phyloP scores from a whole-genome alignment of 164 flowering plant species.

The Magnolia changhungtana region DNA sequence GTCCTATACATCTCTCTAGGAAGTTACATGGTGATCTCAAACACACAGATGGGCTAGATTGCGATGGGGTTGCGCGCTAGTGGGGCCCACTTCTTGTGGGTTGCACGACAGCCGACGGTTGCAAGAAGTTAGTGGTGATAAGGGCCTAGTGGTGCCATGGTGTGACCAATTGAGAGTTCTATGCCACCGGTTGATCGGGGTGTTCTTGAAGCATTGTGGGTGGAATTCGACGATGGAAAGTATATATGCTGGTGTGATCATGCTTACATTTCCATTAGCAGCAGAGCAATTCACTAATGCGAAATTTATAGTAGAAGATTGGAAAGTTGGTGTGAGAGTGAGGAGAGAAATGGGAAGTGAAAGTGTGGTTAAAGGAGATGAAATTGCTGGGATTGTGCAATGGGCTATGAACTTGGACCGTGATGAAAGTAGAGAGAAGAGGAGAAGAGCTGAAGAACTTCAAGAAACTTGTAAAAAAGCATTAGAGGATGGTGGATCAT shows the following conservation, averaged over 20 bases:
- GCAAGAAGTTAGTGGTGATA: constrained; percentile 27
- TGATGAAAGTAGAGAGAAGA: constrained; percentile 6
- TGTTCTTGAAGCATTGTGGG: constrained; percentile 69
- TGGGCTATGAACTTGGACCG: constrained; percentile 5
- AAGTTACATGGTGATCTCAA: neutral
- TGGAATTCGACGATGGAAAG: constrained; percentile 61
- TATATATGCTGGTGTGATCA: constrained; percentile 44
- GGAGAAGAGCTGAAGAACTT: neutral
- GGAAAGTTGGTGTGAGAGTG: neutral
- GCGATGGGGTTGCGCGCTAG: neutral
- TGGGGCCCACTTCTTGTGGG: neutral
- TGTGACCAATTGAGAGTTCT: constrained; percentile 65
- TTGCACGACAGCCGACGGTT: constrained; percentile 14
- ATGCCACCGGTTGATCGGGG: constrained; percentile 51
- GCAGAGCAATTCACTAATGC: constrained; percentile 44
- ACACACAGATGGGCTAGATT: neutral
- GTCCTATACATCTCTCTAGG: neutral
- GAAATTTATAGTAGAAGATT: constrained; percentile 46
- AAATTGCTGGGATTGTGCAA: neutral
- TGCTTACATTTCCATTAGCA: constrained; percentile 49
- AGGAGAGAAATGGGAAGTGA: neutral
- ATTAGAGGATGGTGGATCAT: constrained; percentile 1
- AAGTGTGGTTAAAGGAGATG: neutral
- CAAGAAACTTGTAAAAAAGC: constrained; percentile 5
- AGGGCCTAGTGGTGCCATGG: constrained; percentile 57